Conservation (phyloP, 139 green algal species). For the Nannochloris sp. region DNA sequence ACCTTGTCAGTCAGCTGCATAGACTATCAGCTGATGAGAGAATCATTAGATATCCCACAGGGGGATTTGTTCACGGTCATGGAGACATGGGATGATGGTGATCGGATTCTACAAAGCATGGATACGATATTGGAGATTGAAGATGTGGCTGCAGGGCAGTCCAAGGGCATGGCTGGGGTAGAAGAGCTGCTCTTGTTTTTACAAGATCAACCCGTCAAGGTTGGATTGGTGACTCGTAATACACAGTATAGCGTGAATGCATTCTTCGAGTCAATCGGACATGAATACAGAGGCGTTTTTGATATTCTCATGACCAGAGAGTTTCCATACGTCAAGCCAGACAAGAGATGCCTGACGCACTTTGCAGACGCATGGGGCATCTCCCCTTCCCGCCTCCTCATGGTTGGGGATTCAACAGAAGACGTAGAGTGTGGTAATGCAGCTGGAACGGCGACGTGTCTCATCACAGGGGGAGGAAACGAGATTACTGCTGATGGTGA, state of each 20-base stretch:
- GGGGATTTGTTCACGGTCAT: conserved; percentile 70
- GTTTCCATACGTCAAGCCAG: conserved; percentile 58
- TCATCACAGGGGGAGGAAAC: conserved; percentile 38
- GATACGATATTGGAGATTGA: conserved; percentile 63
- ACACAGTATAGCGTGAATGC: conserved; percentile 40
- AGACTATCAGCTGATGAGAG: conserved; percentile 56
- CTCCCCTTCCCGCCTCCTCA: conserved; percentile 41
- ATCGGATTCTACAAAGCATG: conserved; percentile 15
- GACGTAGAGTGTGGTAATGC: conserved; percentile 54
- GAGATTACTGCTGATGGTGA: not conserved
- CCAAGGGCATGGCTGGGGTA: conserved; percentile 36
- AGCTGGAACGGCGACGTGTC: conserved; percentile 53
- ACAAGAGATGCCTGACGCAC: conserved; percentile 51
- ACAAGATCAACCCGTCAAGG: conserved; percentile 8
- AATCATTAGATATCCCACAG: conserved; percentile 41
- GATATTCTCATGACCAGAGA: conserved; percentile 51
- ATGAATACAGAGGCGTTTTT: conserved; percentile 45
- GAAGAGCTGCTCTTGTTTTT: conserved; percentile 31
- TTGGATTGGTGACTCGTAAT: conserved; percentile 65
- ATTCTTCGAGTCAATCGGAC: conserved; percentile 55
- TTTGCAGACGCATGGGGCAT: conserved; percentile 44
- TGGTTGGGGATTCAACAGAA: conserved; percentile 58
- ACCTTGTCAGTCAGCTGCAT: conserved; percentile 56
- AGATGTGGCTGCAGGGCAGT: conserved; percentile 31
- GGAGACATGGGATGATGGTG: conserved; percentile 46